Conservation (phyloP, 225 moss, liverwort and hornwort genomes). For the Pleurozium schreberi region DNA sequence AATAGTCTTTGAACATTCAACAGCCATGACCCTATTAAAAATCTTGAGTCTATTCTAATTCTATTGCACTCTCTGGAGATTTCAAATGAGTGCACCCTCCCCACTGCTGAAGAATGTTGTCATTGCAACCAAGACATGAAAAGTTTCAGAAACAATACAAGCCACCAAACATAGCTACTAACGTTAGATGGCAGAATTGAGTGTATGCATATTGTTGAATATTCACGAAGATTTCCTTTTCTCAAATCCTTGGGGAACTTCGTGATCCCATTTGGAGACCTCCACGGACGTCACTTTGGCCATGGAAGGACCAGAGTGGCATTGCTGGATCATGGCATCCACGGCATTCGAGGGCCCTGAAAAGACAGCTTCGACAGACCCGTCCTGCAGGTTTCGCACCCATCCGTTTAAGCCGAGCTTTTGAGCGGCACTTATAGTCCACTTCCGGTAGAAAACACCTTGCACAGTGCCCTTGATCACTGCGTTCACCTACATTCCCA, state of each 20-base stretch:
- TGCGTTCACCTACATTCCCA: slow-evolving; percentile 25
- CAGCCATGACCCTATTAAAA: neutral
- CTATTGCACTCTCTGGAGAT: neutral
- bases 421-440: slow-evolving; percentile 30
- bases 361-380: slow-evolving; percentile 44
- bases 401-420: slow-evolving; percentile 28
- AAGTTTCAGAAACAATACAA: neutral
- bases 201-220: neutral
- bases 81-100: neutral
- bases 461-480: slow-evolving; percentile 35
- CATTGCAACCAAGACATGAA: neutral
- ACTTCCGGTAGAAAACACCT: slow-evolving; percentile 38
- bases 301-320: slow-evolving; percentile 20
- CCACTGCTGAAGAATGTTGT: neutral
- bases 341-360: slow-evolving; percentile 13
- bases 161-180: neutral
- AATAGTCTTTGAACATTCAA: neutral
- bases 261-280: slow-evolving; percentile 18
- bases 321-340: slow-evolving; percentile 31
- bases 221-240: neutral
- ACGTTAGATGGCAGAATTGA: neutral
- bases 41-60: neutral
- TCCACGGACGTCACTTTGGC: slow-evolving; percentile 29
- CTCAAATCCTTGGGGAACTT: slow-evolving; percentile 37
- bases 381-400: slow-evolving; percentile 40